phyloP scores from a whole-genome alignment of 78 protist genomes.

The Dictyostelium brefeldianum region DNA sequence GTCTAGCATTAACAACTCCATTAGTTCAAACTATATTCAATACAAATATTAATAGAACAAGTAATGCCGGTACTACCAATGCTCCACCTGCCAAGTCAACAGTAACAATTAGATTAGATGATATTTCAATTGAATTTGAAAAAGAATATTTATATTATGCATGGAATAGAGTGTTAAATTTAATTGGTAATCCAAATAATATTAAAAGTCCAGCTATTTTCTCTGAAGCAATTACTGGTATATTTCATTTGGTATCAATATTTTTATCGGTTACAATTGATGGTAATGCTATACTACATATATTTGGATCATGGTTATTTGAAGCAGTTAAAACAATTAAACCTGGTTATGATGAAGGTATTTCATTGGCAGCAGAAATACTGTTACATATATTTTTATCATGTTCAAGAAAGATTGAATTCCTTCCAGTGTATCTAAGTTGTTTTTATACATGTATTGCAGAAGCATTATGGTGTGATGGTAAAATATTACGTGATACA shows the following conservation, averaged over 20 bases:
- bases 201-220: slow-evolving; percentile 64
- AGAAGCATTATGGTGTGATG: slow-evolving; percentile 73
- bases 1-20: slow-evolving; percentile 47
- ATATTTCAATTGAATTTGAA: slow-evolving; percentile 33
- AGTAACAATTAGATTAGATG: slow-evolving; percentile 26
- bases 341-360: slow-evolving; percentile 68
- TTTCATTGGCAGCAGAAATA: slow-evolving; percentile 38
- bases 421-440: slow-evolving; percentile 42
- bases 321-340: slow-evolving; percentile 56
- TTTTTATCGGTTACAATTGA: slow-evolving; percentile 42
- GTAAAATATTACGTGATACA: slow-evolving; percentile 31
- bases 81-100: not conserved
- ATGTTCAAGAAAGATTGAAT: slow-evolving; percentile 27
- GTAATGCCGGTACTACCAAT: no score
- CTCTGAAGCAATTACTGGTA: slow-evolving; percentile 66
- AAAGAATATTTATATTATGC: slow-evolving; percentile 28
- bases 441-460: slow-evolving; percentile 44
- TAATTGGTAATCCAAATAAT: slow-evolving; percentile 59
- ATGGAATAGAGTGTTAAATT: slow-evolving; percentile 39
- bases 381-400: slow-evolving; percentile 48
- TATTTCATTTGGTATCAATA: slow-evolving; percentile 52
- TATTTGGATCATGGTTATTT: slow-evolving; percentile 67
- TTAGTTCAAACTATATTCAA: slow-evolving; percentile 16
- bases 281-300: slow-evolving; percentile 57
- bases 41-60: not conserved